A percentile compares a stretch with the other conserved stretches of the same genome.
Evolutionary conservation across 2,329 filamentous ascomycete genomes (phyloP).

Genomic region (Basipetospora sp.): DNA sequence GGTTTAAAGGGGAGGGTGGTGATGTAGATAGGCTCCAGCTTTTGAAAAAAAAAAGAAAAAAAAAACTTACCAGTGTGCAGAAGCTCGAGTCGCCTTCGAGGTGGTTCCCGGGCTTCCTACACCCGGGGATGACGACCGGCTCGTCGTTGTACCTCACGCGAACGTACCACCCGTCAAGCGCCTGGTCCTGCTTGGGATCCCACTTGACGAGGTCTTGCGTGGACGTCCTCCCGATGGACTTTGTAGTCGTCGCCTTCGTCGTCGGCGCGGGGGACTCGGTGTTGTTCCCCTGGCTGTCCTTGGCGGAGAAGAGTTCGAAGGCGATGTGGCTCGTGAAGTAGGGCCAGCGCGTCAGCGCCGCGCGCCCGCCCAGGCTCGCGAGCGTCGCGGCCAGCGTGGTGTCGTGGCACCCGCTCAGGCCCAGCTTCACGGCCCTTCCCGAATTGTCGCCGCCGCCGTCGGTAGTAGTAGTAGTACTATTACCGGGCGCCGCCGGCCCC

Average conservation of each 20-base stretch:
- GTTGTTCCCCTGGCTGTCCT: constrained; percentile 11
- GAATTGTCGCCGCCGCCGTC: too few species aligned
- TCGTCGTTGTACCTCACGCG: constrained; percentile 82
- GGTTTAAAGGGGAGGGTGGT: not conserved
- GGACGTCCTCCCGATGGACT: constrained; percentile 11
- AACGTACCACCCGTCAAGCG: constrained; percentile 67
- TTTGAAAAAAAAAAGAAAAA: constrained; percentile 8
- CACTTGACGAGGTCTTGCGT: constrained; percentile 42
- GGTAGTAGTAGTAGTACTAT: too few species aligned
- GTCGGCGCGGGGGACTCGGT: constrained; percentile 7
- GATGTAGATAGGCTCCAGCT: not conserved
- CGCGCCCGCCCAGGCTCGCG: constrained; percentile 63
- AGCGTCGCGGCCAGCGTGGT: constrained; percentile 76
- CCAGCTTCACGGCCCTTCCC: constrained; percentile 52
- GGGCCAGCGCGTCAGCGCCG: constrained; percentile 57
- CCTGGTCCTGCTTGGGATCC: constrained; percentile 38
- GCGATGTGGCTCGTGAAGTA: constrained; percentile 88
- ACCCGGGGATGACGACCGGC: constrained; percentile 69
- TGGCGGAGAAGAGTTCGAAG: constrained; percentile 67
- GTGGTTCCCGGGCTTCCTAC: constrained; percentile 62
- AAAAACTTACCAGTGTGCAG: constrained; percentile 60
- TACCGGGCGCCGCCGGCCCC: too few species aligned
- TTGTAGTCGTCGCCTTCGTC: constrained; percentile 11
- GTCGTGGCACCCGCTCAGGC: constrained; percentile 77
- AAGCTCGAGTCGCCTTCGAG: constrained; percentile 74